Base-by-base conservation (phyloP, 176 grass and related monocot species). In the Carex scoparia region DNA sequence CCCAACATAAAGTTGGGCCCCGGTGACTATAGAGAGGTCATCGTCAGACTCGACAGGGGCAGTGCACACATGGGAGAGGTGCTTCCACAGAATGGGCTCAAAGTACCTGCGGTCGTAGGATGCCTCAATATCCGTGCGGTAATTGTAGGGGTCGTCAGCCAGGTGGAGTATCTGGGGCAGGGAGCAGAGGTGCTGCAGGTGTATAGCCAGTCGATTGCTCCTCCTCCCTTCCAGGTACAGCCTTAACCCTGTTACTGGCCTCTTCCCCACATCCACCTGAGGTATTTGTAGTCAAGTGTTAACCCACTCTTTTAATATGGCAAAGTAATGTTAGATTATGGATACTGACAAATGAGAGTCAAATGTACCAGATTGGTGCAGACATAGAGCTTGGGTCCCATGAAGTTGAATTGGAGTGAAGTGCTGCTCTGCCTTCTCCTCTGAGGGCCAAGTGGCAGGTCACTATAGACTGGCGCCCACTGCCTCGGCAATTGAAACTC, bases 401-500 rank as follows among this genome's bases (percentile, higher is more conserved):
- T 92, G 80, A 98, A 88, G 80, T 88, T 90, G 80, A 98, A 89
- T 64, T 92, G 96, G 61, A 98, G 94, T 77, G 93, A 94, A 85
- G 90, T 83, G 87, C 84, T 95, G 73, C 78, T 89, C 80, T 98
- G 91, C 61, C 87, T 91, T 91, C 77, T 98, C 71, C 87, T 88
- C 78, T 98, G 96, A 86, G 93, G 96, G 63, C 96, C 96, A 61
- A 98, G 90, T 66, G 96, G 91, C 7, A 98, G 88, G 68, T 98
- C 96, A 66, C 90, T 85, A 18, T 98, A 95, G 79, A 98, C 91
- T 85, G 96, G 96, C 30, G 96, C 96, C 96, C 96, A 98, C 65
- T 98, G 96, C 76, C 93, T 92, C 81, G 93, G 93, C 86, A 98
- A 88, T 84, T 98, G 96, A 72, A 98, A 98, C 88, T 98, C 96